Conservation (phyloP, 768 basidiomycete species). For the Candolleomyces aberdarensis region DNA sequence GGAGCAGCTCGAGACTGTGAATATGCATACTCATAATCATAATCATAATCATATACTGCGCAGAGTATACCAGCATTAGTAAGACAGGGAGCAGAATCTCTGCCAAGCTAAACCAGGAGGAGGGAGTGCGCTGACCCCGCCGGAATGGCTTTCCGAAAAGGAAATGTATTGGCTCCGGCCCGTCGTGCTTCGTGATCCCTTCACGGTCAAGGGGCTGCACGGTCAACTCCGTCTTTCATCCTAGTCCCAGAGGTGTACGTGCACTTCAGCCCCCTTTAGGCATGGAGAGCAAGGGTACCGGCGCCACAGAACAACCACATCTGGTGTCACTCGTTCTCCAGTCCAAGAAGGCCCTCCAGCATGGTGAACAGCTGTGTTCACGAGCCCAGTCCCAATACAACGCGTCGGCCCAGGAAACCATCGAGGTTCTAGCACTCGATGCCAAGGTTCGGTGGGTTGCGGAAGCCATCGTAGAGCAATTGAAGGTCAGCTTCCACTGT, state of each 20-base stretch:
- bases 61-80: no score
- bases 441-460: slow-evolving; percentile 79
- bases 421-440: slow-evolving; percentile 75
- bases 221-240: not conserved
- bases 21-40: no score
- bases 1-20: no score
- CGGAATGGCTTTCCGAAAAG: no score
- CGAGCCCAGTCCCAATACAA: slow-evolving; percentile 62
- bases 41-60: no score
- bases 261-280: not conserved
- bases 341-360: slow-evolving; percentile 80
- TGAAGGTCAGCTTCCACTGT: slow-evolving; percentile 47
- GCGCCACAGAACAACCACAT: slow-evolving; percentile 46
- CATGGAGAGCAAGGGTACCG: not conserved
- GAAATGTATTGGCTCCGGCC: no score
- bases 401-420: slow-evolving; percentile 58
- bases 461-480: slow-evolving; percentile 71
- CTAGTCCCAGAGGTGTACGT: not conserved
- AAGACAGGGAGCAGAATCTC: no score
- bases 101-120: no score
- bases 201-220: not conserved
- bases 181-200: no score
- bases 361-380: slow-evolving; percentile 73
- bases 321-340: slow-evolving; percentile 75
- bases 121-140: no score